Evolutionary conservation across 202 grass and related monocot species (phyloP).

Genomic region (Carex arenaria): DNA sequence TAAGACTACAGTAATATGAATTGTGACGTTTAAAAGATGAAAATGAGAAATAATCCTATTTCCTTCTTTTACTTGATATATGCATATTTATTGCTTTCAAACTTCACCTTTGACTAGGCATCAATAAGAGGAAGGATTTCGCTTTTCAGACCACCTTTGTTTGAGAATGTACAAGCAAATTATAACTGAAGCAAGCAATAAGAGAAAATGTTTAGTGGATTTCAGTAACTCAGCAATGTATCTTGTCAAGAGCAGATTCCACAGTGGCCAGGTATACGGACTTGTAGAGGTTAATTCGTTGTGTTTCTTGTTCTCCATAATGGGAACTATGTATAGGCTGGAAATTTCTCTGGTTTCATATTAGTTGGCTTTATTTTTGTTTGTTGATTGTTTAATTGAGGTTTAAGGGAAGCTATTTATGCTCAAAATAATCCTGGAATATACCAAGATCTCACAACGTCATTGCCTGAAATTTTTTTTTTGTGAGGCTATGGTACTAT

Average conservation of each 20-base stretch:
- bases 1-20: neutral
- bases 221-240: slow-evolving; percentile 1
- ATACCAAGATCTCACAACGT: neutral
- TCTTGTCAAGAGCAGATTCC: neutral
- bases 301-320: neutral
- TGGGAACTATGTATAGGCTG: neutral
- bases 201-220: neutral
- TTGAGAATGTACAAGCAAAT: slow-evolving; percentile 4
- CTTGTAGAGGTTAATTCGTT: neutral
- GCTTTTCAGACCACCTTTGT: neutral
- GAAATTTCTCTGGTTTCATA: neutral
- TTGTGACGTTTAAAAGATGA: neutral
- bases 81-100: slow-evolving; percentile 23
- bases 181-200: slow-evolving; percentile 4
- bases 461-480: neutral
- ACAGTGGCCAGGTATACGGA: slow-evolving; percentile 2
- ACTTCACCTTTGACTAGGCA: neutral
- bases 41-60: neutral
- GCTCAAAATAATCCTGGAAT: neutral
- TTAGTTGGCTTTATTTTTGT: neutral
- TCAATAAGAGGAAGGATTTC: neutral
- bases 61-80: neutral
- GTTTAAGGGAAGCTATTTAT: neutral
- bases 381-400: neutral
- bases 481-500: no score